Evolutionary conservation across 2,329 filamentous ascomycete genomes (phyloP), one percentile per base, ranked within the genome.

Genomic region (Phialocephala sp.): DNA sequence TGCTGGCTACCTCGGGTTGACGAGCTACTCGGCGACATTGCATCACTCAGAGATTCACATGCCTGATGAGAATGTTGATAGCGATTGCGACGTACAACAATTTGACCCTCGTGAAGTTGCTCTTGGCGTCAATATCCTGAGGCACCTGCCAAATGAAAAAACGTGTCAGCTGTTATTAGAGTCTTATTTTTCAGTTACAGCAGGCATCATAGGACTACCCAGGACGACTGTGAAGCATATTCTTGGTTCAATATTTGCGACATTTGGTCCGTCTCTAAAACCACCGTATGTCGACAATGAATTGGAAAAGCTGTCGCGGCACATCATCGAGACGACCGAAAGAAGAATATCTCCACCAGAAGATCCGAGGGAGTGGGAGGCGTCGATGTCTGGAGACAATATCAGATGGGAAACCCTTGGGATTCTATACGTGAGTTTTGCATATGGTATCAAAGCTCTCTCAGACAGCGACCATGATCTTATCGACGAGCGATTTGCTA

Each of bases 331-430:
- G 9, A 65, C 62, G 22, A 66, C 64, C 12, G 41, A 50, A 18
- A 35, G 22, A 27, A 24, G 24, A 1, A 27, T 64, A 2, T 41
- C 36, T 1, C 45, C 64, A n/a, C 20, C 55, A n/a, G 66, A 66
- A 2, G 56, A 59, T 50, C 24, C 63, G 8, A 37, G 36, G 1
- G 63, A 63, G n/a, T 71, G 69, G 69, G 47, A 59, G 11, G 59
- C 41, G 24, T 60, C 61, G 8, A 62, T 71, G 22, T 63, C 61
- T n/a, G 69, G 66, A 2, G 8, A 20, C 9, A 69, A 71, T 24
- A 27, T 62, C 2, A 65, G 68, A 52, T 71, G 69, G 68, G 69
- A 71, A 14, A 60, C 59, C 32, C 15, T 71, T 3, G 69, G 69
- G 6, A 45, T 69, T n/a, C 8, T 71, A 4, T 68, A 65, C 52